Base-by-base conservation (phyloP, 805 yeast genomes). In the Metschnikowia colocasiae region DNA sequence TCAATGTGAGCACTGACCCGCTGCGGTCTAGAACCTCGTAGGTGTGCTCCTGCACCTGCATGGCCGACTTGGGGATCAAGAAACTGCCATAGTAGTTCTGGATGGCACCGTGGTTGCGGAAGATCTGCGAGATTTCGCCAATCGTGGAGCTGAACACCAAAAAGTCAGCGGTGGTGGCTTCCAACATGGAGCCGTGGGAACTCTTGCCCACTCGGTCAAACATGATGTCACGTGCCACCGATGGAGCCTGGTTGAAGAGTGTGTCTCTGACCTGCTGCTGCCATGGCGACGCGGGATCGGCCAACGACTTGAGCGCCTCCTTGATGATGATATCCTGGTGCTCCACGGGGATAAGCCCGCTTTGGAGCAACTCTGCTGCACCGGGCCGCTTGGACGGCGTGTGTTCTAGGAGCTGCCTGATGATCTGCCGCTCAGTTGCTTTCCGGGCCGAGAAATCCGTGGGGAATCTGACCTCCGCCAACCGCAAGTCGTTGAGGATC, bases 241-340 rank as follows among this genome's bases (percentile, higher is more conserved):
- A 83, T 57, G 89, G 85, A 0, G 96, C 90, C 57, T 88, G 95
- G 13, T 86, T 75, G 63, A 94, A 94, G 30, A 94, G 68, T 0
- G 94, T 85, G 45, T 85, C 86, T 59, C 97, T 78, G 0, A 94
- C 96, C 62, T 90, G 95, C 53, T 83, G 87, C 54, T 91, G 94
- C 95, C 97, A 90, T 1, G 96, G 91, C 0, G 97, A 87, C 0
- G 94, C 82, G 0, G 96, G 92, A 62, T 90, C 91, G 0, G 96
- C 85, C 48, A 94, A 67, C 25, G 90, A 87, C 54, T 83, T 81
- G 53, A 94, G 71, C 0, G 96, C 97, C 59, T 90, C 96, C 59
- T 87, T 85, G 49, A 94, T 86, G 9, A 89, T 78, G 59, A 87
- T 87, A 59, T 94, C 97, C 58, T 90, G 95, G 53, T 89, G 92